Evolutionary conservation across 192 early-diverging fungal genomes (phyloP).

Genomic region (Umbelopsis vinacea): DNA sequence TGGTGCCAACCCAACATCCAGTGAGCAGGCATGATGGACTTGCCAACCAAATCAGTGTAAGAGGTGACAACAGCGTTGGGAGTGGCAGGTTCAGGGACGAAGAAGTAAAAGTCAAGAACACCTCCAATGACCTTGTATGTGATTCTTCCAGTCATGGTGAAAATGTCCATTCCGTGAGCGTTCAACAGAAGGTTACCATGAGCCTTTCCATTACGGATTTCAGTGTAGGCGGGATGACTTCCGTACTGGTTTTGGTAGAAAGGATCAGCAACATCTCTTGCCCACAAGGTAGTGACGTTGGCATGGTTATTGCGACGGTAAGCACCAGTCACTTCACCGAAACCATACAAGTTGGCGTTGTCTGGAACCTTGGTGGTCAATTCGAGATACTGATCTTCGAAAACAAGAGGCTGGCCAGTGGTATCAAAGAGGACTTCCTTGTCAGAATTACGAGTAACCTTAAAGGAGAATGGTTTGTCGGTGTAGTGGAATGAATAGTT

Average conservation of each 20-base stretch:
- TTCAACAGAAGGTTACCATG: slow-evolving; percentile 62
- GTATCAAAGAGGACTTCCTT: slow-evolving; percentile 49
- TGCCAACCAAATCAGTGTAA: slow-evolving; percentile 68
- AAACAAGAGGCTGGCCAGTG: slow-evolving; percentile 51
- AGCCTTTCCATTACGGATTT: slow-evolving; percentile 56
- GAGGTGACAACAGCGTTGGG: slow-evolving; percentile 51
- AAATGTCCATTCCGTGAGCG: slow-evolving; percentile 73
- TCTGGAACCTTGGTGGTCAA: slow-evolving; percentile 57
- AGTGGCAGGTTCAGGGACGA: slow-evolving; percentile 46
- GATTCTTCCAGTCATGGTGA: slow-evolving; percentile 42
- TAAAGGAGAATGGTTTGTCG: slow-evolving; percentile 48
- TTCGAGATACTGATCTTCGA: slow-evolving; percentile 70
- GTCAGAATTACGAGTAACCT: slow-evolving; percentile 42
- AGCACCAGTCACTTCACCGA: slow-evolving; percentile 62
- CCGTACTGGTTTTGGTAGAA: slow-evolving; percentile 64
- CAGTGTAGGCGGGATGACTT: slow-evolving; percentile 66
- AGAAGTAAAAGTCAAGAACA: slow-evolving; percentile 66
- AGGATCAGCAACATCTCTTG: slow-evolving; percentile 39
- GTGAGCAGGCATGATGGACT: slow-evolving; percentile 54
- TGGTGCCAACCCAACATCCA: slow-evolving; percentile 42
- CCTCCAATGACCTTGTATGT: slow-evolving; percentile 72
- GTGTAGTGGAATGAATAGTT: slow-evolving; percentile 33
- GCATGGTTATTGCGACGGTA: slow-evolving; percentile 50
- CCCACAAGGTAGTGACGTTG: slow-evolving; percentile 24
- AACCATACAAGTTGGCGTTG: slow-evolving; percentile 68